Conservation (phyloP, 345 rosid species). For the Heritiera fomes region DNA sequence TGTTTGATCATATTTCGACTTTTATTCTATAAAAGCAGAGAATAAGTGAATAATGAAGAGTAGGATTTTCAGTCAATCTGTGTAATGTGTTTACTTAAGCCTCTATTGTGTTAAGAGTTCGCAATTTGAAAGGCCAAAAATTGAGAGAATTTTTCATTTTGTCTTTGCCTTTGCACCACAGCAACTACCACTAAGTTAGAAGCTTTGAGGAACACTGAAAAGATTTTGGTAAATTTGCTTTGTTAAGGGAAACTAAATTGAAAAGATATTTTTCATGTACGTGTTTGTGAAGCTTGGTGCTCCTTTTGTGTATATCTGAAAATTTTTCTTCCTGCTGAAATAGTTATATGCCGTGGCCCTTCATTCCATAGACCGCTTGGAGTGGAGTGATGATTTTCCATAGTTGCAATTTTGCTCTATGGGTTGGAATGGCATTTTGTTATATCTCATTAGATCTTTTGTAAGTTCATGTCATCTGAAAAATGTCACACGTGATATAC, state of each 20-base stretch:
- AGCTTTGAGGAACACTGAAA: conserved; percentile 2
- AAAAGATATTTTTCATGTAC: conserved; percentile 1
- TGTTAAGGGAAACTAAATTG: neutral
- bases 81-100: neutral
- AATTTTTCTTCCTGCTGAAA: neutral
- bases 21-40: neutral
- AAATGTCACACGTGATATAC: neutral
- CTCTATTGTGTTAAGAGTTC: neutral
- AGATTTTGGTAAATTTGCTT: neutral
- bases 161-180: neutral
- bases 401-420: neutral
- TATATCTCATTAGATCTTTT: neutral
- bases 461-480: neutral
- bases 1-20: neutral
- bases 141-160: neutral
- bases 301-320: neutral
- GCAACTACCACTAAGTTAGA: neutral
- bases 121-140: neutral
- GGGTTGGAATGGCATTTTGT: neutral
- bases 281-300: conserved; percentile 8
- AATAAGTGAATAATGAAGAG: neutral
- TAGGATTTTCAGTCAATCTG: conserved; percentile 3
- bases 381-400: neutral
- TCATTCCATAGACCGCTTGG: neutral
- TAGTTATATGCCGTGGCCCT: conserved; percentile 8